Percentiles rank a stretch among this genome's conserved stretches.
phyloP scores from a whole-genome alignment of 257 asterid species.

The Ocimum tenuiflorum region DNA sequence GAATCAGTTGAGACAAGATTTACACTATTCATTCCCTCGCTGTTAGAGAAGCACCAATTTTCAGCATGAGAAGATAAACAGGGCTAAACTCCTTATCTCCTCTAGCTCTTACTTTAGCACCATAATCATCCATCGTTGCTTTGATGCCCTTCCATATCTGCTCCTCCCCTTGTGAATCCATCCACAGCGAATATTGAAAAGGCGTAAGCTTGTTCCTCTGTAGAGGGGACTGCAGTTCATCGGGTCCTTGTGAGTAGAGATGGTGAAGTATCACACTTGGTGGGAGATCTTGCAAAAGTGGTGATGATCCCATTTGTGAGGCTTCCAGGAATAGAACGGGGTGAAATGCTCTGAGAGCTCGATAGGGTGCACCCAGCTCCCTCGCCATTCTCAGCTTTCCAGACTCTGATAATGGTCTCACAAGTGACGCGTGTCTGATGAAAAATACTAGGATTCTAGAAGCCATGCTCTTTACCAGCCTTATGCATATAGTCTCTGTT shows the following conservation, averaged over 20 bases:
- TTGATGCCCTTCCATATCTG: constrained; percentile 94
- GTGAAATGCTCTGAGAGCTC: constrained; percentile 89
- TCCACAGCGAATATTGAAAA: constrained; percentile 76
- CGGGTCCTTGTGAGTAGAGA: constrained; percentile 84
- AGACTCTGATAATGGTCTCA: constrained; percentile 87
- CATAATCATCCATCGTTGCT: constrained; percentile 87
- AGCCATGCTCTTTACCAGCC: constrained; percentile 85
- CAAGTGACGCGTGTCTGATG: constrained; percentile 82
- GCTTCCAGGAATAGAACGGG: constrained; percentile 90
- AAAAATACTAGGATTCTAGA: constrained; percentile 74
- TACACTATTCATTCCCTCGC: constrained; percentile 19
- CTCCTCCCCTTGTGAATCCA: constrained; percentile 95
- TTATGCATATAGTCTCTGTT: constrained; percentile 71
- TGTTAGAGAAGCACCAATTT: constrained; percentile 55
- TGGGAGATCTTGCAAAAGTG: constrained; percentile 85
- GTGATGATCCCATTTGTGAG: constrained; percentile 70
- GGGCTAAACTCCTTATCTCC: constrained; percentile 94
- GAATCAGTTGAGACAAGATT: background rate
- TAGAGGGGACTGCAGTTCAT: constrained; percentile 81
- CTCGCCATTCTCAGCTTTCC: constrained; percentile 30
- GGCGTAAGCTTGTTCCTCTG: constrained; percentile 85
- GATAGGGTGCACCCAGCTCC: constrained; percentile 75
- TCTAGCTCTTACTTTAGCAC: constrained; percentile 58
- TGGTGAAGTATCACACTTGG: constrained; percentile 84
- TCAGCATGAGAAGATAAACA: constrained; percentile 73